A percentile compares a stretch with the other conserved stretches of the same genome.
These are phyloP conservation scores for Xylariaceae sp. DNA, from an alignment of 2,329 filamentous ascomycete genomes.

Conservation along the genomic window DNA sequence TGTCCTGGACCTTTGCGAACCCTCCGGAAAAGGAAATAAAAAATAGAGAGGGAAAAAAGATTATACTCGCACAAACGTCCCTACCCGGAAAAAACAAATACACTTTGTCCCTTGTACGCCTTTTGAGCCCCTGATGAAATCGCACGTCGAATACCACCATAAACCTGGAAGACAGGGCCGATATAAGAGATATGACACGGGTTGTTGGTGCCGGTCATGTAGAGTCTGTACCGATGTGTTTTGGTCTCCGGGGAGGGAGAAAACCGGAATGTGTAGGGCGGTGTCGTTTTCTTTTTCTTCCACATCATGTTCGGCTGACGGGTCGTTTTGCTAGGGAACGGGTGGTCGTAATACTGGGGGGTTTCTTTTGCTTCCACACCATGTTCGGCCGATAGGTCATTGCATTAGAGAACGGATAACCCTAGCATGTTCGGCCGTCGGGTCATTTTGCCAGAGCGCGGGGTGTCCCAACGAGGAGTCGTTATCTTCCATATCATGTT, in stretches of 20 bases:
- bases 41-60: too few relatives aligned
- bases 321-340: too few relatives aligned
- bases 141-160: conserved; percentile 4
- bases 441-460: conserved; percentile 33
- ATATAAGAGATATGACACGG: background rate
- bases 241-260: background rate
- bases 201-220: background rate
- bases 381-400: background rate
- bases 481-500: too few relatives aligned
- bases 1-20: conserved; percentile 12
- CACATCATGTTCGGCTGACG: too few relatives aligned
- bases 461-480: conserved; percentile 35
- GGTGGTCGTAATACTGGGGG: too few relatives aligned
- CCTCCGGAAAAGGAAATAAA: too few relatives aligned
- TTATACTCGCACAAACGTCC: conserved; percentile 16
- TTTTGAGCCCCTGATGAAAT: conserved; percentile 14
- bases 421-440: conserved; percentile 30
- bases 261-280: background rate
- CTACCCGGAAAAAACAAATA: conserved; percentile 8
- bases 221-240: background rate
- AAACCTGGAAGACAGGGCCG: background rate
- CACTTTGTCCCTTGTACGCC: conserved; percentile 13
- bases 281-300: background rate
- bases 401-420: conserved; percentile 35
- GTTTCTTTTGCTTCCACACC: background rate